Percentiles rank a stretch among this genome's conserved stretches.
Evolutionary conservation across 371 early-diverging fungal genomes (phyloP).

Genomic region (Mortierella sp.): DNA sequence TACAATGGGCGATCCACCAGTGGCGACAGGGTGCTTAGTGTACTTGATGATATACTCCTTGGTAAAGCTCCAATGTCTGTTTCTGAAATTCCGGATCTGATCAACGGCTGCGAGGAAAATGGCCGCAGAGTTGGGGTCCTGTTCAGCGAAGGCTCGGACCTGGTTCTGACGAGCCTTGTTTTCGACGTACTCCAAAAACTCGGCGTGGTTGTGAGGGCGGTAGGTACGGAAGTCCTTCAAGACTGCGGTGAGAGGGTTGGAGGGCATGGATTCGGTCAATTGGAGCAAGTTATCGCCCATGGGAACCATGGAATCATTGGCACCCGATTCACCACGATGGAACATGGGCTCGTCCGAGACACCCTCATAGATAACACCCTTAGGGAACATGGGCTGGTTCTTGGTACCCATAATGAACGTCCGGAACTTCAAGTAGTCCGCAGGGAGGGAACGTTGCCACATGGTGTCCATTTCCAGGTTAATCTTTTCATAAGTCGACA

Average conservation of each 20-base stretch:
- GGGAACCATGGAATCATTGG: conserved; percentile 91
- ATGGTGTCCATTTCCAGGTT: conserved; percentile 87
- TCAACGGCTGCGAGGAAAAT: conserved; percentile 85
- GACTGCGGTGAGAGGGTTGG: conserved; percentile 85
- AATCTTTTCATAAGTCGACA: conserved; percentile 73
- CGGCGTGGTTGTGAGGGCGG: conserved; percentile 84
- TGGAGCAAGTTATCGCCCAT: conserved; percentile 87
- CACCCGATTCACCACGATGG: conserved; percentile 90
- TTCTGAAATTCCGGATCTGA: conserved; percentile 88
- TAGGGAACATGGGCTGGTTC: conserved; percentile 91
- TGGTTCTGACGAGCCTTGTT: conserved; percentile 61
- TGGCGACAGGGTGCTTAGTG: conserved; percentile 80
- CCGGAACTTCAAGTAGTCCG: conserved; percentile 85
- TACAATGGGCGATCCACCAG: conserved; percentile 66
- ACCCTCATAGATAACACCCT: conserved; percentile 89
- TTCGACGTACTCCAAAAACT: conserved; percentile 81
- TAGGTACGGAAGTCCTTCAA: conserved; percentile 85
- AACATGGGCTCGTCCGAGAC: conserved; percentile 71
- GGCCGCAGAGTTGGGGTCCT: conserved; percentile 72
- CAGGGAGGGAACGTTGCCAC: conserved; percentile 80
- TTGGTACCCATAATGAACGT: conserved; percentile 94
- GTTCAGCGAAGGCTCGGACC: conserved; percentile 65
- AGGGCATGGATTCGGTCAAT: conserved; percentile 84
- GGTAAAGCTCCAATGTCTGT: conserved; percentile 91
- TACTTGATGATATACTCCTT: conserved; percentile 90